Evolutionary conservation across 192 early-diverging fungal genomes (phyloP), one percentile per base, ranked within the genome.

Genomic region (Linderina pennispora): DNA sequence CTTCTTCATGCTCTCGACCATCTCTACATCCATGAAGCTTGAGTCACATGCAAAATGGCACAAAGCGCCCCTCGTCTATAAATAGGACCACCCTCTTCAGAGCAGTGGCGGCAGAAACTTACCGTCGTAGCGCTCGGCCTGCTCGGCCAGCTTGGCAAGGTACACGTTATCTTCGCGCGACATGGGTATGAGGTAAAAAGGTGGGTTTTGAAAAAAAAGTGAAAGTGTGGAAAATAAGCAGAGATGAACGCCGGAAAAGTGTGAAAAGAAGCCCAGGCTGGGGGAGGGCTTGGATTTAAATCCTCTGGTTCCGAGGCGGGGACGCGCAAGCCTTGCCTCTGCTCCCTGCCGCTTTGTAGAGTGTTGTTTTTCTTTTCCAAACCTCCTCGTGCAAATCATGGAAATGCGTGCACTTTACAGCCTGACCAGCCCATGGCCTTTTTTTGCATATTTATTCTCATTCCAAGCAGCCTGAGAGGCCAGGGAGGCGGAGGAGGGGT

Each of bases 81-180:
- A 31, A 11, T 11, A 8, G 11, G n/a, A n/a, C n/a, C n/a, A n/a
- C n/a, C 28, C 28, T 31, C 28, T 31, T 31, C 28, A 20, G 13
- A 15, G 4, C 9, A 37, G 43, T 11, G 40, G 24, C 22, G 25
- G 3, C 33, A 33, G 17, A 15, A 42, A 78, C 79, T 66, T 81
- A 96, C 92, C 93, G 70, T 98, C 94, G 74, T 98, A 98, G 60
- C 94, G 86, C 79, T 98, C 94, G 53, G 94, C 94, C 76, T 97
- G 94, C 77, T 97, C 94, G 58, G 92, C 86, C 62, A 97, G 86
- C 85, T 95, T 95, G 79, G 92, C 92, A 90, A 93, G 91, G 84
- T 94, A 97, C 50, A 93, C 94, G 73, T 86, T 82, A 68, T 91
- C 83, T 53, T 81, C 80, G 53, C 77, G 68, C 24, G 65, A 48